phyloP scores from a whole-genome alignment of 78 protist species.

The Paulinella micropora region DNA sequence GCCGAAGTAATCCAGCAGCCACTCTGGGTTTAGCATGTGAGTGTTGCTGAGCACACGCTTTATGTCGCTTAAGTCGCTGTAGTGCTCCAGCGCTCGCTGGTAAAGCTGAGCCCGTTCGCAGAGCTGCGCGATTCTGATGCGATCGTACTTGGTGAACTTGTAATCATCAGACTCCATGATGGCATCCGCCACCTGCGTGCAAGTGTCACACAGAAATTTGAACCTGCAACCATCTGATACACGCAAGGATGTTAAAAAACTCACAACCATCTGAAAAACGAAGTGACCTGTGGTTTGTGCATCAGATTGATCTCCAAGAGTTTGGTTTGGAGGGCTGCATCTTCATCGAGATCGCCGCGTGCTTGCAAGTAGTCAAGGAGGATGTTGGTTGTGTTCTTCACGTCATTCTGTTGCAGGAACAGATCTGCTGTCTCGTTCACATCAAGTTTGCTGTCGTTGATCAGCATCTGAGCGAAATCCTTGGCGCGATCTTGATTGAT shows the following conservation, averaged over 20 bases:
- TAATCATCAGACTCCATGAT: slow-evolving; percentile 62
- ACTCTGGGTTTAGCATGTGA: slow-evolving; percentile 49
- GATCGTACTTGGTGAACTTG: slow-evolving; percentile 83
- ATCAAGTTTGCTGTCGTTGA: slow-evolving; percentile 54
- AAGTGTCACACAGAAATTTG: background rate
- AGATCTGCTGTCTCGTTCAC: slow-evolving; percentile 61
- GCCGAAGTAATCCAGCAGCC: slow-evolving; percentile 74
- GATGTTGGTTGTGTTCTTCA: slow-evolving; percentile 76
- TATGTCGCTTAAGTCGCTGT: slow-evolving; percentile 73
- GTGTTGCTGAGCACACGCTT: slow-evolving; percentile 75
- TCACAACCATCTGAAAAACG: too few species aligned
- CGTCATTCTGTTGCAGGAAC: slow-evolving; percentile 55
- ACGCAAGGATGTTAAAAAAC: too few species aligned
- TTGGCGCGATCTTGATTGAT: slow-evolving; percentile 68
- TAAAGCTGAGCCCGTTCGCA: slow-evolving; percentile 90
- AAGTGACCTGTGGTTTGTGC: slow-evolving; percentile 64
- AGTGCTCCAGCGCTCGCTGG: slow-evolving; percentile 90
- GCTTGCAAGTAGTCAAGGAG: slow-evolving; percentile 66
- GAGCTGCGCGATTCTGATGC: slow-evolving; percentile 62
- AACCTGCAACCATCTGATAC: background rate
- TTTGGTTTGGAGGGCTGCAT: slow-evolving; percentile 85
- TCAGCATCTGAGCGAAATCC: slow-evolving; percentile 63
- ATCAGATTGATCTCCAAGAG: slow-evolving; percentile 84
- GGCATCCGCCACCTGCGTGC: slow-evolving; percentile 76
- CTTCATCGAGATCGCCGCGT: slow-evolving; percentile 59